A percentile compares a stretch with the other conserved stretches of the same genome.
phyloP scores from a whole-genome alignment of 345 rosid species.

The Lenwebbia sp. region DNA sequence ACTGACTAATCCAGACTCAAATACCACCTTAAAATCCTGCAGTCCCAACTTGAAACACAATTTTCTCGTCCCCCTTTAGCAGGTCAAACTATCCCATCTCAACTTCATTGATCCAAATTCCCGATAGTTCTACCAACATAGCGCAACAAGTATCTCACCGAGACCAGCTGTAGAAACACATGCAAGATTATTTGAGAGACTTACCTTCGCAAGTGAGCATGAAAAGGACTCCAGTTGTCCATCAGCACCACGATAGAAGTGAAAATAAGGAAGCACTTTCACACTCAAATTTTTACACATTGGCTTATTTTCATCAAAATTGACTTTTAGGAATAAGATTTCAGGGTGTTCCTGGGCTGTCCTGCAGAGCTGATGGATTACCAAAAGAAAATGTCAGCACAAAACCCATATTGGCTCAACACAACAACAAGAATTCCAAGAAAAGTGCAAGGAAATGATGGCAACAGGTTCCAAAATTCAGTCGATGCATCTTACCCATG shows the following conservation, averaged over 20 bases:
- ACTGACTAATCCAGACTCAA: neutral
- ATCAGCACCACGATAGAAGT: slow-evolving; percentile 79
- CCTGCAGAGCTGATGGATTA: slow-evolving; percentile 54
- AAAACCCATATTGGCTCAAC: neutral
- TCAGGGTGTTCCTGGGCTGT: slow-evolving; percentile 68
- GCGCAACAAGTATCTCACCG: neutral
- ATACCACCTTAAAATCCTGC: neutral
- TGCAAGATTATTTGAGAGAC: neutral
- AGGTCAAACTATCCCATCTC: neutral
- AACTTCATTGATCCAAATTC: neutral
- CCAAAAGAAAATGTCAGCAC: slow-evolving; percentile 1
- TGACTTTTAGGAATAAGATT: slow-evolving; percentile 78
- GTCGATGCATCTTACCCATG: neutral
- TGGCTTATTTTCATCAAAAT: slow-evolving; percentile 81
- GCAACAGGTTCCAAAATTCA: neutral
- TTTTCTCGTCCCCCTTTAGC: neutral
- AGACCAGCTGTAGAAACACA: neutral
- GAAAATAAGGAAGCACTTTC: slow-evolving; percentile 82
- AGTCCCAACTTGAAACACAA: neutral
- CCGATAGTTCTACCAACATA: neutral
- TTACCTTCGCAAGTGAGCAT: slow-evolving; percentile 82
- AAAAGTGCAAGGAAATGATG: neutral
- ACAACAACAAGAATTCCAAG: neutral
- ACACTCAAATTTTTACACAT: slow-evolving; percentile 92
- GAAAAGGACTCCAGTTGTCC: slow-evolving; percentile 87